Conservation (phyloP, 2,329 filamentous ascomycete species). For the Penicillium italicum region DNA sequence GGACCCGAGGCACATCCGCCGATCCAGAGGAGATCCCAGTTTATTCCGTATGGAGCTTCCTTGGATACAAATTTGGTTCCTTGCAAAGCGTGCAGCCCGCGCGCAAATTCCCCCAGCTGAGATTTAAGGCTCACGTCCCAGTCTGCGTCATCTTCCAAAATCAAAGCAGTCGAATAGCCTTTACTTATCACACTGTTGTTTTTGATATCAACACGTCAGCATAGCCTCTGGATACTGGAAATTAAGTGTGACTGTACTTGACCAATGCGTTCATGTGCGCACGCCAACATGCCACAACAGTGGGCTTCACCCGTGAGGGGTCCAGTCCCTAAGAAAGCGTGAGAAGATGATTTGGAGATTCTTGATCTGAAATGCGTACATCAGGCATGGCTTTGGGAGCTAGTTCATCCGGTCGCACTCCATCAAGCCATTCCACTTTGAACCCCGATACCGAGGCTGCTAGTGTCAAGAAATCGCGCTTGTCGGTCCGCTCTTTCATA, state of each 20-base stretch:
- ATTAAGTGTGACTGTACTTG: constrained; percentile 21
- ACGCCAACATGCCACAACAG: constrained; percentile 44
- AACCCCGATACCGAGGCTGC: constrained; percentile 44
- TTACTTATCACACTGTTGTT: constrained; percentile 44
- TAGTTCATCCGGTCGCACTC: constrained; percentile 41
- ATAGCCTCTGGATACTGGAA: background rate
- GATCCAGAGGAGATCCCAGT: constrained; percentile 54
- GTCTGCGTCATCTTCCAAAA: constrained; percentile 57
- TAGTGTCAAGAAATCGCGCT: constrained; percentile 49
- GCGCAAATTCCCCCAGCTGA: constrained; percentile 45
- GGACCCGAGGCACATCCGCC: constrained; percentile 46
- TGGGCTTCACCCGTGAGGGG: constrained; percentile 15
- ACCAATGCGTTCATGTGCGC: constrained; percentile 40
- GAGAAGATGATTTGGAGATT: background rate
- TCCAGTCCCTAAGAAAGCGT: constrained; percentile 12
- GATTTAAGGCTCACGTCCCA: constrained; percentile 53
- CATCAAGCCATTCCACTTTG: constrained; percentile 46
- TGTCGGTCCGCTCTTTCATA: constrained; percentile 48
- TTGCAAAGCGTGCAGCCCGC: constrained; percentile 30
- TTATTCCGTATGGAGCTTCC: constrained; percentile 48
- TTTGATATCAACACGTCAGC: background rate
- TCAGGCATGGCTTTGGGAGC: constrained; percentile 44
- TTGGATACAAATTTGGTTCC: constrained; percentile 25
- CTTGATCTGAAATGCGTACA: constrained; percentile 10
- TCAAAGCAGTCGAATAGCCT: constrained; percentile 48